Base-by-base conservation (phyloP, 176 grass and related monocot genomes). In the Bromus sterilis region DNA sequence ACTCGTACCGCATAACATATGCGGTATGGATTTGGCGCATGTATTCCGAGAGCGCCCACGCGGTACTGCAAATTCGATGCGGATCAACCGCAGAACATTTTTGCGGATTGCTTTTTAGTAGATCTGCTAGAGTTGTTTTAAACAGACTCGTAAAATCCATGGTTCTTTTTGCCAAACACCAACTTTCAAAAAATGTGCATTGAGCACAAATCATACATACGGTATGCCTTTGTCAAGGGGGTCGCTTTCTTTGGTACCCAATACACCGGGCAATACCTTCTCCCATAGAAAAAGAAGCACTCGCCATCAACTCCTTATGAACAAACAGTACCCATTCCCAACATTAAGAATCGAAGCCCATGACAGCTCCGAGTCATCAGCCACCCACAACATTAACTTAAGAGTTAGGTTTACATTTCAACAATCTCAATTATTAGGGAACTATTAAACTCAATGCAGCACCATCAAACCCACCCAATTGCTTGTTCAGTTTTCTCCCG, bases 231-330 rank as follows among this genome's bases (percentile, higher is more conserved):
- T 85, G 51, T 77, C 55, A 76, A 56, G 3, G 71, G 41, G 11
- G 40, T 37, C 71, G 10, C 62, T 71, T 63, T 85, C 41, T 71
- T 81, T 56, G 71, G 63, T 53, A 43, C 77, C 82, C 62, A 76
- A 30, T 56, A 71, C 53, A 29, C 21, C 77, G 14, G 77, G 62
- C 72, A 43, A 3, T 69, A 71, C 63, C 32, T 56, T 56, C 41
- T 77, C 55, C n/a, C 18, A n/a, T 60, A 48, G 41, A 43, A 83
- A 69, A 46, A 21, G 39, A 80, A 85, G 18, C 77, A 73, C 18
- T 85, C 77, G 3, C 77, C 21, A 81, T 85, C 83, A 82, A 57
- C 78, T 7, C 75, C 28, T 18, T 44, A 59, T 6, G 26, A 6
- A 43, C 28, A 3, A 78, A 46, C n/a, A 74, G 29, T 79, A 32